phyloP scores from a whole-genome alignment of 2,329 filamentous ascomycete genomes.

The Monosporascus sp. region DNA sequence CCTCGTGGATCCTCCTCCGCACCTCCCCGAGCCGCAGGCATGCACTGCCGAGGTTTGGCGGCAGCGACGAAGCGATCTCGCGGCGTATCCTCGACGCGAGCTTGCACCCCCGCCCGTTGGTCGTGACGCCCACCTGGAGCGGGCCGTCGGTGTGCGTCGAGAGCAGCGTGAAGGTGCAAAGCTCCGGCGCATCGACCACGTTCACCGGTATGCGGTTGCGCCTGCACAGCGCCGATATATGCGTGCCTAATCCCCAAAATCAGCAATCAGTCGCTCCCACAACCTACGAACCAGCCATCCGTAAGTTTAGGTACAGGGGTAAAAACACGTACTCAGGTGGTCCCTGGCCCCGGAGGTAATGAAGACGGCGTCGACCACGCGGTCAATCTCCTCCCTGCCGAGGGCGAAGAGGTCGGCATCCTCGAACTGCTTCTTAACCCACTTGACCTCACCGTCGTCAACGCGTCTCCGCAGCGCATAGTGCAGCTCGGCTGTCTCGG shows the following conservation, averaged over 20 bases:
- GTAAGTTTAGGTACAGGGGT: neutral
- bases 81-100: constrained; percentile 82
- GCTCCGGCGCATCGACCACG: constrained; percentile 76
- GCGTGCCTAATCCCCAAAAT: constrained; percentile 40
- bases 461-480: constrained; percentile 57
- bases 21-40: constrained; percentile 73
- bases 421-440: constrained; percentile 61
- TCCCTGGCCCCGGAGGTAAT: constrained; percentile 59
- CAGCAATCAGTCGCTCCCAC: neutral
- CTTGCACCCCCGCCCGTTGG: constrained; percentile 91
- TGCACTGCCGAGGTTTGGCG: constrained; percentile 67
- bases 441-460: constrained; percentile 60
- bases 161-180: constrained; percentile 86
- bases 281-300: neutral
- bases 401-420: constrained; percentile 68
- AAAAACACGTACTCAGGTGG: constrained; percentile 28
- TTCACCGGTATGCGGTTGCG: constrained; percentile 86
- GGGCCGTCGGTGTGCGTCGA: constrained; percentile 88
- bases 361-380: constrained; percentile 87
- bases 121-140: constrained; percentile 91
- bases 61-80: constrained; percentile 78
- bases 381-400: constrained; percentile 72
- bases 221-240: constrained; percentile 70
- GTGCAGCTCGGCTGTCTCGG: constrained; percentile 55
- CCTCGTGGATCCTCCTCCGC: constrained; percentile 65